Percentiles rank a stretch among this genome's conserved stretches.
These are phyloP conservation scores for Cutaneotrichosporon cyanovorans DNA, from an alignment of 1,284 basidiomycete genomes.

Conservation along the genomic window DNA sequence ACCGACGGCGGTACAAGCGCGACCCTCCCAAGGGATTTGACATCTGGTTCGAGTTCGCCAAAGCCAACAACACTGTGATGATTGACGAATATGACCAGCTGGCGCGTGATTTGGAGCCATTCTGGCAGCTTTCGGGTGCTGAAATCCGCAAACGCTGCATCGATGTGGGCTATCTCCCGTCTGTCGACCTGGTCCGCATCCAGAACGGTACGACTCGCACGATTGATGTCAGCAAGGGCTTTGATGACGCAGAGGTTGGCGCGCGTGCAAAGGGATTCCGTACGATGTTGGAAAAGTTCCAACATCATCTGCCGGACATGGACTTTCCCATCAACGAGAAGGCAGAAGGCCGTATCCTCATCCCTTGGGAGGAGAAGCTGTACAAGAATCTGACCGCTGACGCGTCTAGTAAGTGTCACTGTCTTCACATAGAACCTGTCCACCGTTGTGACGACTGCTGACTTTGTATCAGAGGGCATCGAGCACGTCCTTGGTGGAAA, in stretches of 20 bases:
- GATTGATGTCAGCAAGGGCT: slow-evolving; percentile 57
- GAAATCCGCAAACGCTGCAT: slow-evolving; percentile 63
- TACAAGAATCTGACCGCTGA: slow-evolving; percentile 61
- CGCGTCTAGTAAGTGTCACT: slow-evolving; percentile 39
- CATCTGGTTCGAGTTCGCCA: slow-evolving; percentile 76
- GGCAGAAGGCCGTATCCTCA: slow-evolving; percentile 81
- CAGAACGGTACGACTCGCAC: slow-evolving; percentile 57
- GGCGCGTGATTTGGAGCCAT: slow-evolving; percentile 69
- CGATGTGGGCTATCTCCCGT: slow-evolving; percentile 71
- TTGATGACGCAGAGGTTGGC: slow-evolving; percentile 61
- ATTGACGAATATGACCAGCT: slow-evolving; percentile 86
- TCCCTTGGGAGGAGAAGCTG: slow-evolving; percentile 71
- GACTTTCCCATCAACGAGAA: slow-evolving; percentile 85
- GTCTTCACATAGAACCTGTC: no score
- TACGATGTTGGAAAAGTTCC: slow-evolving; percentile 65
- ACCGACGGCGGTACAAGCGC: slow-evolving; percentile 64
- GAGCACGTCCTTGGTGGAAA: slow-evolving; percentile 57
- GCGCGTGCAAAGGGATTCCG: slow-evolving; percentile 69
- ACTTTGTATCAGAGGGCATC: slow-evolving; percentile 52
- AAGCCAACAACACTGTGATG: slow-evolving; percentile 64
- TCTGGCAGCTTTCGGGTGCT: slow-evolving; percentile 62
- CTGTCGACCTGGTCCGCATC: slow-evolving; percentile 75
- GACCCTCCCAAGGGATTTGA: slow-evolving; percentile 84
- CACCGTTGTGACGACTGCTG: not conserved
- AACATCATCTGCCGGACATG: slow-evolving; percentile 71